Percentiles rank a stretch among this genome's conserved stretches.
These are phyloP conservation scores for Amanita thiersii DNA, from an alignment of 768 basidiomycete species.

Conservation along the genomic window DNA sequence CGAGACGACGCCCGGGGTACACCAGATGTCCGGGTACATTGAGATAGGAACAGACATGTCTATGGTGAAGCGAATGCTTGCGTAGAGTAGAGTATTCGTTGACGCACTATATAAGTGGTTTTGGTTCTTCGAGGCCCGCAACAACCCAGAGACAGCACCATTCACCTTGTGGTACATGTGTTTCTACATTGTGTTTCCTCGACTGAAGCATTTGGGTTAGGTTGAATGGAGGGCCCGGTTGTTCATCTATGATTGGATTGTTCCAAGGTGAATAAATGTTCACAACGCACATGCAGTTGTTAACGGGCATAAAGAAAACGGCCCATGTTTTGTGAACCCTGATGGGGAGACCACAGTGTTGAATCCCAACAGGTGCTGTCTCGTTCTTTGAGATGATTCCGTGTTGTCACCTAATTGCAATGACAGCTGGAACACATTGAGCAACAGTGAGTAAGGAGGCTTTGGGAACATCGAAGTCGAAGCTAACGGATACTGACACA, in stretches of 20 bases:
- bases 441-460: slow-evolving; percentile 40
- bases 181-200: background rate
- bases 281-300: background rate
- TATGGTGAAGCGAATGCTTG: slow-evolving; percentile 29
- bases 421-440: slow-evolving; percentile 57
- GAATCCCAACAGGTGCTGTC: slow-evolving; percentile 50
- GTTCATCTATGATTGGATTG: slow-evolving; percentile 56
- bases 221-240: slow-evolving; percentile 57
- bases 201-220: slow-evolving; percentile 17
- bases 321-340: slow-evolving; percentile 52
- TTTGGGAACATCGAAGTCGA: background rate
- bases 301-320: slow-evolving; percentile 35
- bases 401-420: background rate
- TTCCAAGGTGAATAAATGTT: slow-evolving; percentile 28
- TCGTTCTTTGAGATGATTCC: background rate
- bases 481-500: background rate
- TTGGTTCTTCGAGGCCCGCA: slow-evolving; percentile 65
- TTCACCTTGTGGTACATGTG: slow-evolving; percentile 51
- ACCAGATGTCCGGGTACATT: slow-evolving; percentile 55
- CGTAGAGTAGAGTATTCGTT: background rate
- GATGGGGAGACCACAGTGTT: slow-evolving; percentile 43
- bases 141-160: slow-evolving; percentile 51
- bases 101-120: slow-evolving; percentile 43
- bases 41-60: slow-evolving; percentile 51
- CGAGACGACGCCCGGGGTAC: slow-evolving; percentile 55